Evolutionary conservation across 805 yeast genomes (phyloP).

Genomic region (Sugiyamaella qingdaonensis): DNA sequence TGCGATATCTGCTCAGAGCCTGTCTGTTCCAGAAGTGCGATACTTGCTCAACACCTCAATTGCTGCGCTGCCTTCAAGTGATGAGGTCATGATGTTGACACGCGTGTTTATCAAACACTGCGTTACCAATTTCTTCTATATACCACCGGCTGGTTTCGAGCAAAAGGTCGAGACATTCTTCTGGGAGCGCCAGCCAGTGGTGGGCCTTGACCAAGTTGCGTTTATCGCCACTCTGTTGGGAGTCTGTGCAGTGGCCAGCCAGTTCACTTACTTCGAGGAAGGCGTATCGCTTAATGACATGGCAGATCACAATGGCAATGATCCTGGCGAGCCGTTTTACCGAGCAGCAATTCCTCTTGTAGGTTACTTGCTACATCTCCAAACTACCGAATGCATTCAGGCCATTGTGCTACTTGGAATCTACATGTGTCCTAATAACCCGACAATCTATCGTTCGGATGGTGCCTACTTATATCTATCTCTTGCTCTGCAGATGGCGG

Average conservation of each 20-base stretch:
- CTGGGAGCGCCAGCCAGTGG: neutral
- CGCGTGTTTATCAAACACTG: neutral
- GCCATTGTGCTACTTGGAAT: conserved; percentile 1
- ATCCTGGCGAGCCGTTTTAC: conserved; percentile 6
- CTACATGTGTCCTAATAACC: conserved; percentile 1
- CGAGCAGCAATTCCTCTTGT: conserved; percentile 4
- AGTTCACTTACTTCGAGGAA: conserved; percentile 4
- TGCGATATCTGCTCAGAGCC: neutral
- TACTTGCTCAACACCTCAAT: neutral
- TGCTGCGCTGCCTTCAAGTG: neutral
- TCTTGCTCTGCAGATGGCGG: conserved; percentile 1
- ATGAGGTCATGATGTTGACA: neutral
- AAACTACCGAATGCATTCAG: neutral
- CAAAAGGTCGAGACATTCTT: neutral
- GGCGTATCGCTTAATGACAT: neutral
- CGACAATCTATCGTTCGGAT: neutral
- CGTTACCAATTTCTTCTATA: conserved; percentile 3
- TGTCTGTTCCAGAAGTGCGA: neutral
- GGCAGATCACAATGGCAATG: neutral
- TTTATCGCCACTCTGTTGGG: conserved; percentile 2
- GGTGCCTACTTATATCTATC: neutral
- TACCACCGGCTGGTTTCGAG: neutral
- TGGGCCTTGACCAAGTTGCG: neutral
- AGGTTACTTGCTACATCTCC: neutral
- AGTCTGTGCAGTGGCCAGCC: conserved; percentile 7